Conservation (phyloP, 768 basidiomycete genomes). For the Phylloporus arenicola region DNA sequence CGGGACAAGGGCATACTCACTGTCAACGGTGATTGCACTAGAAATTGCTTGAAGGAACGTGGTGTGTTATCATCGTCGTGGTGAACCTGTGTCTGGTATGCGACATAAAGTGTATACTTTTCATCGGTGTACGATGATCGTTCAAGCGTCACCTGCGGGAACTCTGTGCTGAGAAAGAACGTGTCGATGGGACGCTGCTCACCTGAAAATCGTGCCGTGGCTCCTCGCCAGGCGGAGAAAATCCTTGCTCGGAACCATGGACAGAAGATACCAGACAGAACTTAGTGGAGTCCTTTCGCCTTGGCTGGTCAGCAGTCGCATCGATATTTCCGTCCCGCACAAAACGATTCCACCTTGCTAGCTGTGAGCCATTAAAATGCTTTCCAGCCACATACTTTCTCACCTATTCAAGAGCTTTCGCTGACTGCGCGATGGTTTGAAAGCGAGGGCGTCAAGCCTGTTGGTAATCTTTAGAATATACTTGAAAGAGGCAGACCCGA, state of each 20-base stretch:
- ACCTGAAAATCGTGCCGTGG: slow-evolving; percentile 60
- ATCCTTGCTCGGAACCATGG: slow-evolving; percentile 49
- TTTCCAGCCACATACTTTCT: background rate
- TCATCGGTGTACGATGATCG: slow-evolving; percentile 71
- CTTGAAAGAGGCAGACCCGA: slow-evolving; percentile 1
- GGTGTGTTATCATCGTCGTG: slow-evolving; percentile 51
- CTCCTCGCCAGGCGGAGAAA: slow-evolving; percentile 22
- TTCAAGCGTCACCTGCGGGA: slow-evolving; percentile 62
- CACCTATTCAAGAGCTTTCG: slow-evolving; percentile 71
- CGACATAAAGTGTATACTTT: slow-evolving; percentile 71
- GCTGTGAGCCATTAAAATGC: background rate
- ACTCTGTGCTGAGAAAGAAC: background rate
- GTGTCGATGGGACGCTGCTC: slow-evolving; percentile 1
- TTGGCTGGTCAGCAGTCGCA: slow-evolving; percentile 6
- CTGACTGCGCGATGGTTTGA: slow-evolving; percentile 69
- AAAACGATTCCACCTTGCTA: slow-evolving; percentile 66
- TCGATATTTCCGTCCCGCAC: slow-evolving; percentile 42
- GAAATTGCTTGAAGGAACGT: slow-evolving; percentile 60
- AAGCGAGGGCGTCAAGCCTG: slow-evolving; percentile 62
- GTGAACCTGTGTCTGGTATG: slow-evolving; percentile 79
- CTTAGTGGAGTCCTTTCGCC: slow-evolving; percentile 5
- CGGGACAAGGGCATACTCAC: slow-evolving; percentile 37
- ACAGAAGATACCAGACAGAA: slow-evolving; percentile 47
- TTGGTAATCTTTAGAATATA: slow-evolving; percentile 14
- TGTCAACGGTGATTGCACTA: slow-evolving; percentile 71